Percentiles rank a stretch among this genome's conserved stretches.
Conservation (phyloP, 1,139 yeast genomes). For the Taiozyma sp. region DNA sequence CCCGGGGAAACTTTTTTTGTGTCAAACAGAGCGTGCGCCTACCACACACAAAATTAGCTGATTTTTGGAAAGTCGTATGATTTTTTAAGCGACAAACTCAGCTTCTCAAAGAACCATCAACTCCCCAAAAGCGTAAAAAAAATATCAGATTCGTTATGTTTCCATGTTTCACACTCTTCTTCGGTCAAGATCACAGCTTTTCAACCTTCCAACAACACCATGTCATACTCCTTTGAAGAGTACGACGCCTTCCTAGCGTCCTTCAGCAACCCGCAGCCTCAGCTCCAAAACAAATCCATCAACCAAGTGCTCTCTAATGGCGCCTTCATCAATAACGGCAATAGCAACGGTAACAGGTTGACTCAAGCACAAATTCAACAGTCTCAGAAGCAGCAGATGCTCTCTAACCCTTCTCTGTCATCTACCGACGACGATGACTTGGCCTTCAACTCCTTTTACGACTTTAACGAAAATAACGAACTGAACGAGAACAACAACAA, state of each 20-base stretch:
- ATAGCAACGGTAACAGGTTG: neutral
- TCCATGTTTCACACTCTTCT: neutral
- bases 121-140: neutral
- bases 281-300: neutral
- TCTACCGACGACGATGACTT: slow-evolving; percentile 13
- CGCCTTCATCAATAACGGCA: slow-evolving; percentile 1
- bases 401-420: slow-evolving; percentile 18
- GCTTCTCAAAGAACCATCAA: neutral
- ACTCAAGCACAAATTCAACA: neutral
- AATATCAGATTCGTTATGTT: neutral
- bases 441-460: slow-evolving; percentile 5
- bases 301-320: neutral
- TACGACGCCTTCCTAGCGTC: slow-evolving; percentile 27
- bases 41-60: neutral
- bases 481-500: neutral
- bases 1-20: too few relatives aligned
- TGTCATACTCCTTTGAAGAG: slow-evolving; percentile 26
- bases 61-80: slow-evolving; percentile 12
- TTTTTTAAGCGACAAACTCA: neutral
- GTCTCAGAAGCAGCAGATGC: neutral
- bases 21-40: too few relatives aligned
- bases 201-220: neutral
- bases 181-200: neutral
- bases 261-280: slow-evolving; percentile 9
- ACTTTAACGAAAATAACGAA: neutral